phyloP scores from a whole-genome alignment of 306 rosid species.

The Castanopsis chinensis region DNA sequence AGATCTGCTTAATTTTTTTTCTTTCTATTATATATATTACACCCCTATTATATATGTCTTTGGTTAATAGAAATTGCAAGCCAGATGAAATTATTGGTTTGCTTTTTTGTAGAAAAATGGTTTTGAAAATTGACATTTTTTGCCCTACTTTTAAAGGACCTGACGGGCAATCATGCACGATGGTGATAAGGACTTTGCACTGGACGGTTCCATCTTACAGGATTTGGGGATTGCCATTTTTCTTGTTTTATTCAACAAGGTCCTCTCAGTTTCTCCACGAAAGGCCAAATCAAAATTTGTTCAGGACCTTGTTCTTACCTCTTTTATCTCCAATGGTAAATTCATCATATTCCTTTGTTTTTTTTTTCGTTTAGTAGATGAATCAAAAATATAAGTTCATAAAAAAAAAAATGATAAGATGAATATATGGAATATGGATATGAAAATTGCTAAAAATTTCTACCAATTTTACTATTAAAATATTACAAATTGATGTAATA shows the following conservation, averaged over 20 bases:
- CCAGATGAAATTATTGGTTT: background rate
- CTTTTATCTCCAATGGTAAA: constrained; percentile 55
- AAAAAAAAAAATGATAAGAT: no score
- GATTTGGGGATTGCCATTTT: constrained; percentile 72
- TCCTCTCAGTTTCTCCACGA: constrained; percentile 60
- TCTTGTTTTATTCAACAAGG: constrained; percentile 59
- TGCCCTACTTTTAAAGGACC: constrained; percentile 21
- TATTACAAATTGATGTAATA: no score
- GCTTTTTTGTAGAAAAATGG: background rate
- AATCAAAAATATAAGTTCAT: no score
- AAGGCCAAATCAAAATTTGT: constrained; percentile 47
- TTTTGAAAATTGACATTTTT: constrained; percentile 1
- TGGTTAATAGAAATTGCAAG: no score
- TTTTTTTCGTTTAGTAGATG: no score
- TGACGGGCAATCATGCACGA: constrained; percentile 54
- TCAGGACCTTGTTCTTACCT: constrained; percentile 38
- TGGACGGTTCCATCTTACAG: constrained; percentile 61
- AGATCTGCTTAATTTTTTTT: background rate
- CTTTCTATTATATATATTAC: no score
- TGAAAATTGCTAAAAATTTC: no score
- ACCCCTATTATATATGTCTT: no score
- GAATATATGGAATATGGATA: no score
- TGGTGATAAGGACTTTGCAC: constrained; percentile 60
- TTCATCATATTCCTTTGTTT: background rate
- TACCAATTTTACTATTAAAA: no score